Evolutionary conservation across 2,329 filamentous ascomycete species (phyloP), one percentile per base, ranked within the genome.

Genomic region (Arthrocladium fulminans): DNA sequence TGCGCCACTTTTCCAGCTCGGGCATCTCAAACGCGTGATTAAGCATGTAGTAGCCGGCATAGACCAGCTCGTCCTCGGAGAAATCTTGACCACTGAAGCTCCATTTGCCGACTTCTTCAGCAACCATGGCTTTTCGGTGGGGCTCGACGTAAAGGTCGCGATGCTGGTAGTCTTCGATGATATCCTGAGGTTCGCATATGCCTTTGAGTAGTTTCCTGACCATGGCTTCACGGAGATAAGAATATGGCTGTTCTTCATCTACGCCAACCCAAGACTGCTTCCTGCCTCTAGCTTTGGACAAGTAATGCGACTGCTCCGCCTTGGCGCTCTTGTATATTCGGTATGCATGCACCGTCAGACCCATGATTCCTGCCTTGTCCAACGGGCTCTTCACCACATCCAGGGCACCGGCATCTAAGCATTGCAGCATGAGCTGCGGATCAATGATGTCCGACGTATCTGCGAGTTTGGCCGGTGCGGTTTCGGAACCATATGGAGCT

Each of bases 211-310:
- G 74, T 49, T 83, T 83, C 1, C 88, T 92, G 3, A 96, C 89
- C 88, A 96, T 95, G 43, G 86, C 86, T 68, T 96, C 89, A 51
- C 89, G 77, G 47, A 96, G 70, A 67, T 95, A 95, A 13, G 87
- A 83, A 68, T 88, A 95, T 1, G 88, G 88, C 63, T 89, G 84
- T 58, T 87, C 79, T 57, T 90, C 86, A 60, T 86, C 80, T 9
- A 94, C 77, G 22, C 89, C 88, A 35, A 95, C 88, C 89, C 89
- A 95, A 0, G 89, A 95, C 46, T 88, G 79, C 65, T 94, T 94
- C 48, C 88, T 78, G 13, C 44, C 81, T 60, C 83, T 84, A 51
- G 84, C 73, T 47, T 52, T 51, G 27, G 39, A 29, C 40, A 49
- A 35, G 22, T 30, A 44, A 27, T 44, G 39, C 10, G 47, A 51